Conservation (phyloP, 208 protist genomes). For the Tetramitus jugosus region DNA sequence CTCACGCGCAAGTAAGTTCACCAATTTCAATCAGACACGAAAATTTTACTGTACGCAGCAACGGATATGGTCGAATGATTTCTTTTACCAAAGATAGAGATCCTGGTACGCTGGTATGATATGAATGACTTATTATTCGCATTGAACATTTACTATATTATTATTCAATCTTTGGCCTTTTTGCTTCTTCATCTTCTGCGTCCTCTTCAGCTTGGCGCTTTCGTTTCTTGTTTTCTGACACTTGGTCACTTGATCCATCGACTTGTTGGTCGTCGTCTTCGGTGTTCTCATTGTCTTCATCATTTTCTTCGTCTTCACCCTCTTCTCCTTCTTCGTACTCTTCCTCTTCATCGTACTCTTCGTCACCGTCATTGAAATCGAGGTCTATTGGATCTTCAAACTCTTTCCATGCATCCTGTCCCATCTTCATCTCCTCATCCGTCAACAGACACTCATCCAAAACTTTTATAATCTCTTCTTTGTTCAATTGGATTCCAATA, state of each 20-base stretch:
- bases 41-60: no score
- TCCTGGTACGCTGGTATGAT: no score
- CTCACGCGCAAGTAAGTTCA: no score
- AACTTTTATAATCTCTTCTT: conserved; percentile 29
- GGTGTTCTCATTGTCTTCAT: neutral
- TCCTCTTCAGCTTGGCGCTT: neutral
- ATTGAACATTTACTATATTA: no score
- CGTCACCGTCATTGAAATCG: conserved; percentile 15
- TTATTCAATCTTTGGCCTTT: neutral
- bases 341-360: conserved; percentile 5
- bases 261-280: neutral
- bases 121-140: no score
- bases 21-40: no score
- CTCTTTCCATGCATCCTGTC: conserved; percentile 35
- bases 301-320: neutral
- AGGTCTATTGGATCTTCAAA: conserved; percentile 38
- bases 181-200: neutral
- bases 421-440: conserved; percentile 41
- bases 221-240: neutral
- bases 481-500: conserved; percentile 48
- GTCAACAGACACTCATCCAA: no score
- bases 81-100: no score
- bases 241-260: neutral
- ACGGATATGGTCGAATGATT: no score
- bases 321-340: conserved; percentile 31